phyloP scores from a whole-genome alignment of 192 early-diverging fungal genomes.

The Pilobolus umbonatus region DNA sequence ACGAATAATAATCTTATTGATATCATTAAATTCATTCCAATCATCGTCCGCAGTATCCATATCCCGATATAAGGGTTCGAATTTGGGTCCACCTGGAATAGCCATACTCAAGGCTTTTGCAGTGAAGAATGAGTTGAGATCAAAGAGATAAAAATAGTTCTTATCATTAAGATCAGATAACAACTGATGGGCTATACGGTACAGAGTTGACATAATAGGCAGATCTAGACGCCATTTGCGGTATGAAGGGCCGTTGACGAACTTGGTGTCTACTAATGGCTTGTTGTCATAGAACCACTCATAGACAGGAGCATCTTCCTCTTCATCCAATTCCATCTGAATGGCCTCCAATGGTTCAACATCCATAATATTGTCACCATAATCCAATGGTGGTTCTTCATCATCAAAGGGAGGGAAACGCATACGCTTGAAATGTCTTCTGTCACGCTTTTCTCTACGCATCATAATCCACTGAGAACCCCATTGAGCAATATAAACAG shows the following conservation, averaged over 20 bases:
- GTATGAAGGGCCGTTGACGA: conserved; percentile 88
- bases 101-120: conserved; percentile 98
- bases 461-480: conserved; percentile 99
- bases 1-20: conserved; percentile 99
- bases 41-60: conserved; percentile 96
- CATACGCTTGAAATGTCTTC: conserved; percentile 98
- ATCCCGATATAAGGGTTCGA: conserved; percentile 96
- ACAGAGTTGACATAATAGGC: conserved; percentile 92
- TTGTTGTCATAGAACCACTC: conserved; percentile 99
- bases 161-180: conserved; percentile 91
- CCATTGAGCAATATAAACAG: conserved; percentile 98
- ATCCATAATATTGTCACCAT: conserved; percentile 97
- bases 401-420: conserved; percentile 98
- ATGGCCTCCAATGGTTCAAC: conserved; percentile 98
- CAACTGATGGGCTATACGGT: conserved; percentile 87
- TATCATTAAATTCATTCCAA: conserved; percentile 99
- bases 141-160: conserved; percentile 99
- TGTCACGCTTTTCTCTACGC: conserved; percentile 96
- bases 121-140: conserved; percentile 92
- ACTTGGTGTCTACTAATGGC: conserved; percentile 67
- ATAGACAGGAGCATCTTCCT: conserved; percentile 86
- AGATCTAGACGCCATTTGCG: conserved; percentile 86
- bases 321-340: conserved; percentile 97
- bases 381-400: conserved; percentile 98
- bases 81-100: conserved; percentile 96